Conservation (phyloP, 2,329 filamentous ascomycete genomes). For the Sporothrix inflata region DNA sequence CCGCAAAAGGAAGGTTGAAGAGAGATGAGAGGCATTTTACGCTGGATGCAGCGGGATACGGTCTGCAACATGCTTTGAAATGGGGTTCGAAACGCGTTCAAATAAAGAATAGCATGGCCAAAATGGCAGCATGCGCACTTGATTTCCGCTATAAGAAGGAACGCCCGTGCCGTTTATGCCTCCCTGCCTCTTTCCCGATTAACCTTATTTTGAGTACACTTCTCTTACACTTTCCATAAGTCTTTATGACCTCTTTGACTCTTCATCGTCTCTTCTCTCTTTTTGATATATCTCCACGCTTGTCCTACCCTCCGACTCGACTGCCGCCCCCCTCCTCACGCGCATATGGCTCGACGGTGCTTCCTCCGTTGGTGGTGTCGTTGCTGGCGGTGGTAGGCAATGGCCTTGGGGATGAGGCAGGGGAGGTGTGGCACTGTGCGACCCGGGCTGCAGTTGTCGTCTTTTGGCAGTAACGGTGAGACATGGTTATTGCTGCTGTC, state of each 20-base stretch:
- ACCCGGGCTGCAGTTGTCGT: not conserved
- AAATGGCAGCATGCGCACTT: slow-evolving; percentile 4
- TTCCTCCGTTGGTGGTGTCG: slow-evolving; percentile 18
- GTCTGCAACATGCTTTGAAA: not conserved
- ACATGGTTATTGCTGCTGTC: not conserved
- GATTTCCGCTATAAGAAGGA: slow-evolving; percentile 17
- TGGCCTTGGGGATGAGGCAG: slow-evolving; percentile 35
- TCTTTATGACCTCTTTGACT: not conserved
- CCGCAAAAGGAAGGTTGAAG: not conserved
- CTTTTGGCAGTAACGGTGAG: slow-evolving; percentile 8
- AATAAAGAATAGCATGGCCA: not conserved
- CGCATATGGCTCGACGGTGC: slow-evolving; percentile 28
- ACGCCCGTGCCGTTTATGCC: slow-evolving; percentile 1
- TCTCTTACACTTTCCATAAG: no score
- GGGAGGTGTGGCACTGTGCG: slow-evolving; percentile 30
- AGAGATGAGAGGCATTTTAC: slow-evolving; percentile 20
- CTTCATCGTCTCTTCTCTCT: not conserved
- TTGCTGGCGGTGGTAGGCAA: slow-evolving; percentile 30
- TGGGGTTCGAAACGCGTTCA: not conserved
- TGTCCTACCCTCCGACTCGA: not conserved
- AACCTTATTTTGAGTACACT: not conserved
- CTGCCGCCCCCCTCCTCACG: not conserved
- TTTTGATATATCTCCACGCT: not conserved
- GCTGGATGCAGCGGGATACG: not conserved
- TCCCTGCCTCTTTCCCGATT: slow-evolving; percentile 8